Evolutionary conservation across 1,284 basidiomycete genomes (phyloP), one percentile per base, ranked within the genome.

Genomic region (Apiotrichum domesticum): DNA sequence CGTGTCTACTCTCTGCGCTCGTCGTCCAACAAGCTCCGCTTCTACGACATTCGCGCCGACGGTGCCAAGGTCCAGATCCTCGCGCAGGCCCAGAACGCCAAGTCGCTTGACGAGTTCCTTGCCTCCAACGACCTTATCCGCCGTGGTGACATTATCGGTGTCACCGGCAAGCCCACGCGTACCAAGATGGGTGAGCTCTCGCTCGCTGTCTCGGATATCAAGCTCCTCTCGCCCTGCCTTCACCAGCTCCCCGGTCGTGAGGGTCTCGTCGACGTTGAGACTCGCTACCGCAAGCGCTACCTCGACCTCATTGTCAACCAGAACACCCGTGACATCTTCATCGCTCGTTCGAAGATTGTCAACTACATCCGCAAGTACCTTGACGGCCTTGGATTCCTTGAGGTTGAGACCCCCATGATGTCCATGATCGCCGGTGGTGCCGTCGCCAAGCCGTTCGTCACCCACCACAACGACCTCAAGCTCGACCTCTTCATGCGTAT

Each of bases 351-450:
- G 75, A 85, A 83, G 71, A 87, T 95, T 69, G 82, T 96, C 78
- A 92, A 90, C 80, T 92, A 94, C 77, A 81, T 97, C 66, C 86
- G 95, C 57, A 87, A 87, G 66, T 98, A 86, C 84, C 79, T 99
- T 59, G 94, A 98, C 76, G 80, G 82, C 68, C 84, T 90, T 46
- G 95, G 94, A 44, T 99, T 99, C 83, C 85, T 98, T 77, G 96
- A 99, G 79, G 94, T 98, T 60, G 95, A 99, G 79, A 99, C 95
- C 6, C 95, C 96, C 8, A 97, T 99, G 83, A 98, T 92, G 80
- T 94, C 88, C 75, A 86, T 97, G 82, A 86, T 92, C 64, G 96
- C 96, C 6, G 95, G 95, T 55, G 95, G 95, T 59, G 95, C 95
- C 35, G 98, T 93, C 4, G 95, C 95, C 67, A 98, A 98, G 82